phyloP scores from a whole-genome alignment of 495 filamentous ascomycete species.

The Penicillium coffeae region DNA sequence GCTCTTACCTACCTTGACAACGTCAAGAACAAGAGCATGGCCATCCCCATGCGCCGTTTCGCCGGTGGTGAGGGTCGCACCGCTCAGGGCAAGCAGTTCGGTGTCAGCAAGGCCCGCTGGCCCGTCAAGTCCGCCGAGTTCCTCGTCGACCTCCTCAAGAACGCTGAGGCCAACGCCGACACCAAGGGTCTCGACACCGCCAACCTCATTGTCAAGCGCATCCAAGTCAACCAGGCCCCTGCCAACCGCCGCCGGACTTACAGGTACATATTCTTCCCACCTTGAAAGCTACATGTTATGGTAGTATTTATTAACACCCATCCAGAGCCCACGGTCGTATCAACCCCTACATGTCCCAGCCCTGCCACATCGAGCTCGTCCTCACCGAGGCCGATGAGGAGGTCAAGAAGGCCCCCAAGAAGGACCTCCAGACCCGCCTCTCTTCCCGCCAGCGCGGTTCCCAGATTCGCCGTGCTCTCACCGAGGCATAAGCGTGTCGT shows the following conservation, averaged over 20 bases:
- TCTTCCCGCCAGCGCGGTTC: slow-evolving; percentile 85
- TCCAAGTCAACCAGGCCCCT: slow-evolving; percentile 99
- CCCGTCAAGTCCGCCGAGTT: slow-evolving; percentile 98
- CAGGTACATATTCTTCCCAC: no score
- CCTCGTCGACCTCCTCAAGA: slow-evolving; percentile 94
- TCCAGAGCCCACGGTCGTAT: no score
- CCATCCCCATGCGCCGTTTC: slow-evolving; percentile 94
- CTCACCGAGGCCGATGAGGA: slow-evolving; percentile 90
- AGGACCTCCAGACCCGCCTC: slow-evolving; percentile 60
- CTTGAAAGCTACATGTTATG: no score
- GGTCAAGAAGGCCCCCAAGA: slow-evolving; percentile 65
- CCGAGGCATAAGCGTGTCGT: slow-evolving; percentile 59
- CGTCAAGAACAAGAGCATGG: slow-evolving; percentile 90
- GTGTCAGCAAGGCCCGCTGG: slow-evolving; percentile 96
- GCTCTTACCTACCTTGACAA: slow-evolving; percentile 95
- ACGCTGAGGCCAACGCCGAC: slow-evolving; percentile 98
- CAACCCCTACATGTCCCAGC: slow-evolving; percentile 99
- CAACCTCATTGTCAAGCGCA: slow-evolving; percentile 97
- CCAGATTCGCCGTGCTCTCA: slow-evolving; percentile 74
- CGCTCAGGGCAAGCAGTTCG: slow-evolving; percentile 97
- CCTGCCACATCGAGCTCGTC: slow-evolving; percentile 99
- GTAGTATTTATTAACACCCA: no score
- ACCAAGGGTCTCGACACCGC: slow-evolving; percentile 97
- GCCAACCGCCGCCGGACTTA: slow-evolving; percentile 98
- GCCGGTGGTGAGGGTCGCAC: slow-evolving; percentile 88